Conservation (phyloP, 371 early-diverging fungal genomes). For the Mucor ambiguus region DNA sequence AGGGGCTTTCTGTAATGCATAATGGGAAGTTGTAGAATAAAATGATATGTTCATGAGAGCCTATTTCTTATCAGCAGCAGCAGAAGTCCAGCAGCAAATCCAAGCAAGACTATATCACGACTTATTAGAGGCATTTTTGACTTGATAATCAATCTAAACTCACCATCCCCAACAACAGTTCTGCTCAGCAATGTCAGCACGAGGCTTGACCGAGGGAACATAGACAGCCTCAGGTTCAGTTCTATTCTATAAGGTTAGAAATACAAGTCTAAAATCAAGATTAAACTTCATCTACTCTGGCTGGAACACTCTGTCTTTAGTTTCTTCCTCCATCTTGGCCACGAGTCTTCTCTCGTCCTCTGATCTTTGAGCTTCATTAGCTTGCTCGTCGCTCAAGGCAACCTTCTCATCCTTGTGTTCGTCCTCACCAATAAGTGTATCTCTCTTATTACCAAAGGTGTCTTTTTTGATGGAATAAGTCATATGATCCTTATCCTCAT, state of each 20-base stretch:
- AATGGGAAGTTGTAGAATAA: neutral
- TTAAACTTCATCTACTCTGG: neutral
- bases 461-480: neutral
- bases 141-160: neutral
- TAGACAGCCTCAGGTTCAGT: slow-evolving; percentile 1
- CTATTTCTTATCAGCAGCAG: neutral
- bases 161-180: slow-evolving; percentile 3
- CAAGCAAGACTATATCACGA: neutral
- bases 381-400: neutral
- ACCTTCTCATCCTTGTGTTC: neutral
- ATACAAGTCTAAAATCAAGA: neutral
- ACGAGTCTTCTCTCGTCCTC: neutral
- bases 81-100: neutral
- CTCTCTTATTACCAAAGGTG: neutral
- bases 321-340: neutral
- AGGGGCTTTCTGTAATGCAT: neutral
- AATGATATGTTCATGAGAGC: neutral
- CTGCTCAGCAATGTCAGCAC: neutral
- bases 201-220: neutral
- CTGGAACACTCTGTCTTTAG: neutral
- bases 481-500: neutral
- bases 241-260: neutral
- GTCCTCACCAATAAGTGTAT: neutral
- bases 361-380: neutral
- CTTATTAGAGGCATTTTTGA: neutral